phyloP scores from a whole-genome alignment of 192 early-diverging fungal species.

The Podila minutissima region DNA sequence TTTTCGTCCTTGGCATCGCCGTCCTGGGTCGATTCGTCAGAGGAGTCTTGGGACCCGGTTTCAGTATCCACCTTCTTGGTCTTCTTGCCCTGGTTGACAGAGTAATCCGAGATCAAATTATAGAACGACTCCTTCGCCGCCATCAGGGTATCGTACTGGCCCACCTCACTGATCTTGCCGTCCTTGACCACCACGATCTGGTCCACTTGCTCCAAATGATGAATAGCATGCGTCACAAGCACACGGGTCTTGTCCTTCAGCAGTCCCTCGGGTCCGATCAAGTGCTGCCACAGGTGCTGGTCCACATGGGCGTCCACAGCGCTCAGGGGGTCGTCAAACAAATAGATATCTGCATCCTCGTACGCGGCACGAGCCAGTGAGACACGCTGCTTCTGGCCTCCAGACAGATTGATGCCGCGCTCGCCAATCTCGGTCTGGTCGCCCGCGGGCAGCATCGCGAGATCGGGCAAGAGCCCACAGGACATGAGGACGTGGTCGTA shows the following conservation, averaged over 20 bases:
- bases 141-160: slow-evolving; percentile 74
- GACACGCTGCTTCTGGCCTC: slow-evolving; percentile 87
- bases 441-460: slow-evolving; percentile 84
- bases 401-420: slow-evolving; percentile 89
- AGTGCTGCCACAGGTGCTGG: slow-evolving; percentile 82
- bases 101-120: slow-evolving; percentile 78
- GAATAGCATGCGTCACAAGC: slow-evolving; percentile 85
- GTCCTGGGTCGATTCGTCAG: slow-evolving; percentile 58
- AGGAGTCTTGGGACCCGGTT: slow-evolving; percentile 18
- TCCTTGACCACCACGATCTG: slow-evolving; percentile 76
- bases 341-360: slow-evolving; percentile 73
- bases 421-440: slow-evolving; percentile 95
- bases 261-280: slow-evolving; percentile 86
- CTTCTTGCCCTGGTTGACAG: slow-evolving; percentile 60
- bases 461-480: slow-evolving; percentile 85
- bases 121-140: slow-evolving; percentile 64
- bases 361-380: slow-evolving; percentile 83
- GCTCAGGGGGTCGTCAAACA: slow-evolving; percentile 63
- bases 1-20: slow-evolving; percentile 41
- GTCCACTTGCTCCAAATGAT: slow-evolving; percentile 75
- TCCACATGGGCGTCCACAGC: slow-evolving; percentile 72
- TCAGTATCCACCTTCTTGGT: slow-evolving; percentile 25
- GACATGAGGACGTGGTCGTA: slow-evolving; percentile 80
- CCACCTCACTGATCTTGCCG: slow-evolving; percentile 75
- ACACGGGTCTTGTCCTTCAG: slow-evolving; percentile 82